phyloP scores from a whole-genome alignment of 371 early-diverging fungal genomes.

The Mortierella sp. region DNA sequence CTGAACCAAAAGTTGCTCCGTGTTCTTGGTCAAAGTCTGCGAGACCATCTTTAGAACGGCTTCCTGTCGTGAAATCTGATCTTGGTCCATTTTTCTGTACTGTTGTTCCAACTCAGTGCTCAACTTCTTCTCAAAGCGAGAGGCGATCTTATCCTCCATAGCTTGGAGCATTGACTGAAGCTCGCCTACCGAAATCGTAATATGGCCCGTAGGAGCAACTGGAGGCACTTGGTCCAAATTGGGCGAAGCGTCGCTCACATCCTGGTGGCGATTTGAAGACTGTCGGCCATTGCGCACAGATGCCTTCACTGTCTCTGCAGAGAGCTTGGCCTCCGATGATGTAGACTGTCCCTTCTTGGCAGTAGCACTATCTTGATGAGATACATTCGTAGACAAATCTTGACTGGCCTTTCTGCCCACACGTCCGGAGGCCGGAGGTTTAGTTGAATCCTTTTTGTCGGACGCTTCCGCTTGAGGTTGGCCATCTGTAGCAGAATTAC shows the following conservation, averaged over 20 bases:
- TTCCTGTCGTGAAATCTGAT: conserved; percentile 59
- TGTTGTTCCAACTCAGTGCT: conserved; percentile 55
- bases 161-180: conserved; percentile 37
- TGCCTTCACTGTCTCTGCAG: conserved; percentile 9
- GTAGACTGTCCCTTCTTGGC: conserved; percentile 21
- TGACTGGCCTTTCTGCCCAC: conserved; percentile 42
- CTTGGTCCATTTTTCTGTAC: conserved; percentile 54
- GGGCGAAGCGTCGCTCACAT: conserved; percentile 15
- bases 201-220: conserved; percentile 1
- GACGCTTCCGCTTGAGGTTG: conserved; percentile 13
- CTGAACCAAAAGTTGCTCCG: conserved; percentile 58
- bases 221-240: conserved; percentile 5
- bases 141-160: conserved; percentile 49
- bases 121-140: conserved; percentile 50
- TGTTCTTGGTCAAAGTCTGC: conserved; percentile 57
- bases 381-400: conserved; percentile 18
- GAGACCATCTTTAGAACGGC: conserved; percentile 57
- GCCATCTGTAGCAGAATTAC: conserved; percentile 24
- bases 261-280: conserved; percentile 38
- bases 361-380: conserved; percentile 1
- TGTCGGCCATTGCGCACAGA: conserved; percentile 21
- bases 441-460: conserved; percentile 40
- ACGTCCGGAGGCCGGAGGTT: conserved; percentile 20
- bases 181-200: conserved; percentile 32
- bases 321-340: conserved; percentile 16